Evolutionary conservation across 2,329 filamentous ascomycete species (phyloP).

Genomic region (Xylaria sp.): DNA sequence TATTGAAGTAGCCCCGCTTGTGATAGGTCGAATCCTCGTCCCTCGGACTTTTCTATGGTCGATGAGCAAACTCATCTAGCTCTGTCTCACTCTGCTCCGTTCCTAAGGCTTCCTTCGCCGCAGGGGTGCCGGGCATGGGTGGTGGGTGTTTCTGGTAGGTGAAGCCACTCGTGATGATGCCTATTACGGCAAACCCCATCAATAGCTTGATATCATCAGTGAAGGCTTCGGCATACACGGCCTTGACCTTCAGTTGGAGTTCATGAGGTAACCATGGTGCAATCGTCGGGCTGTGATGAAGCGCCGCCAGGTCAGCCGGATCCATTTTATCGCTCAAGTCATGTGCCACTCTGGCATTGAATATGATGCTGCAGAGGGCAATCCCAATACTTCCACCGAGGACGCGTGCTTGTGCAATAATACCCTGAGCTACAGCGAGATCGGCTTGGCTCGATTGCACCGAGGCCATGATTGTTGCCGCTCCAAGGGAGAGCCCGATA

Average conservation of each 20-base stretch:
- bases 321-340: constrained; percentile 53
- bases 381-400: constrained; percentile 69
- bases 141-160: constrained; percentile 57
- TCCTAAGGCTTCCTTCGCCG: constrained; percentile 44
- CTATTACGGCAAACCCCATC: constrained; percentile 56
- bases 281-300: constrained; percentile 58
- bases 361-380: constrained; percentile 67
- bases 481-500: constrained; percentile 67
- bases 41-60: constrained; percentile 7
- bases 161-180: constrained; percentile 57
- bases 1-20: neutral
- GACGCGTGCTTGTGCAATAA: constrained; percentile 68
- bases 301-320: constrained; percentile 52
- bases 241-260: constrained; percentile 51
- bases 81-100: constrained; percentile 48
- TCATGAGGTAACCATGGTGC: constrained; percentile 50
- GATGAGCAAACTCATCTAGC: constrained; percentile 44
- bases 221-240: constrained; percentile 59
- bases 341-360: constrained; percentile 58
- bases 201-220: constrained; percentile 59
- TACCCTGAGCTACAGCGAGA: constrained; percentile 67
- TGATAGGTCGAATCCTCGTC: neutral
- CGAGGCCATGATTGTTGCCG: constrained; percentile 67
- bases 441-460: constrained; percentile 61
- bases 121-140: constrained; percentile 42